Base-by-base conservation (phyloP, 2,329 filamentous ascomycete species). In the Microsporum audouinii region DNA sequence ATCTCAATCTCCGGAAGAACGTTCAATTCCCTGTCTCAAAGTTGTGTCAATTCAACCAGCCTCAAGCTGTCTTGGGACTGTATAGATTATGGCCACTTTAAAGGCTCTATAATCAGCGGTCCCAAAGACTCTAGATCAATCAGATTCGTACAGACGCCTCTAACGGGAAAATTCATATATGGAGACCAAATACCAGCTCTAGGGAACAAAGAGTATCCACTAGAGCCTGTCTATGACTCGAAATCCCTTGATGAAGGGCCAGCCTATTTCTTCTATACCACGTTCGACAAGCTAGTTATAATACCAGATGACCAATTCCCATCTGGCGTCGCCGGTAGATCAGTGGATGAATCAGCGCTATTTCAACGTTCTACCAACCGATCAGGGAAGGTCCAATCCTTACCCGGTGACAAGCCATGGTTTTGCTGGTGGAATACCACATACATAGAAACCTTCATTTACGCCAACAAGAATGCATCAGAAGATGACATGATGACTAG, bases 341-440 rank as follows among this genome's bases (percentile, higher is more conserved):
- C 65, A 58, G 64, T 62, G 49, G 65, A 69, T 12, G 59, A 43
- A 10, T 58, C 34, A 39, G 68, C 68, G 53, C 61, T 68, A 43
- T 41, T 61, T 8, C 51, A 67, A 64, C 61, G 65, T 71, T 58
- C 73, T 74, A 61, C 8, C 75, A 51, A 38, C 58, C 33, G 17
- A 14, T 23, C 45, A 75, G 12, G 23, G 43, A 74, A 77, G 64
- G 70, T 76, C 58, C 75, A 78, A 60, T 69, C 75, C 8, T 69
- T 75, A 61, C 76, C 79, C n/a, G 82, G 82, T 6, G 82, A 87
- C 39, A 79, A 78, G 62, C 84, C 85, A 1, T 88, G 85, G 85
- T 86, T 84, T 67, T 88, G 85, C 71, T 82, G 81, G 69, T 88
- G 84, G 84, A 88, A 88, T 68, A 75, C 77, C 12, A 88, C 85